A percentile compares a stretch with the other conserved stretches of the same genome.
These are phyloP conservation scores for Calonectria honghensis DNA, from an alignment of 2,329 filamentous ascomycete species.

Conservation along the genomic window DNA sequence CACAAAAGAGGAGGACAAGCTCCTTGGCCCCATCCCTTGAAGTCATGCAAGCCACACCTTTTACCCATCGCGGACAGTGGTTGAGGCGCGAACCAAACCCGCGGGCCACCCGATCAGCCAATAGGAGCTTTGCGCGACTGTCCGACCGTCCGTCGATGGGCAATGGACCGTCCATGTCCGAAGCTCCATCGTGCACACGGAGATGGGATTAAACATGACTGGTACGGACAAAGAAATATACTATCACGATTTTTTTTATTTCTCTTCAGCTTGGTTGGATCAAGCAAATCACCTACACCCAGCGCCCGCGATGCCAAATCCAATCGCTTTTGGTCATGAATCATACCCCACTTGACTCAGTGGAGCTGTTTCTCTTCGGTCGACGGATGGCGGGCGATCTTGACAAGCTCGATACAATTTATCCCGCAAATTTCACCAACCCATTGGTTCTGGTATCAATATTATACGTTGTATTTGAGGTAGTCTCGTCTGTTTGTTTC, in stretches of 20 bases:
- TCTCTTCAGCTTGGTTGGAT: background rate
- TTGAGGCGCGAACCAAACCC: background rate
- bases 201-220: background rate
- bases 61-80: slow-evolving; percentile 5
- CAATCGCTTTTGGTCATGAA: background rate
- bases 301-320: too few relatives aligned
- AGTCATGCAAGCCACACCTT: slow-evolving; percentile 12
- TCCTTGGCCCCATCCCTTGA: background rate
- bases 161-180: background rate
- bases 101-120: background rate
- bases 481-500: too few relatives aligned
- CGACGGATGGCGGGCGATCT: background rate
- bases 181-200: background rate
- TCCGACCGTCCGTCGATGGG: slow-evolving; percentile 17
- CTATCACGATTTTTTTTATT: background rate
- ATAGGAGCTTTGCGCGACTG: slow-evolving; percentile 1
- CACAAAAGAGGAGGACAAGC: slow-evolving; percentile 6
- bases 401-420: background rate
- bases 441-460: background rate
- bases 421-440: background rate
- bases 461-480: too few relatives aligned
- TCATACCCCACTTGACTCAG: background rate
- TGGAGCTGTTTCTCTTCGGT: background rate
- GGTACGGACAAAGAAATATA: background rate
- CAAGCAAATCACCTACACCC: background rate